Evolutionary conservation across 164 flowering plant species (phyloP), one percentile per base, ranked within the genome.

Genomic region (Kalanchoe fedtschenkoi): DNA sequence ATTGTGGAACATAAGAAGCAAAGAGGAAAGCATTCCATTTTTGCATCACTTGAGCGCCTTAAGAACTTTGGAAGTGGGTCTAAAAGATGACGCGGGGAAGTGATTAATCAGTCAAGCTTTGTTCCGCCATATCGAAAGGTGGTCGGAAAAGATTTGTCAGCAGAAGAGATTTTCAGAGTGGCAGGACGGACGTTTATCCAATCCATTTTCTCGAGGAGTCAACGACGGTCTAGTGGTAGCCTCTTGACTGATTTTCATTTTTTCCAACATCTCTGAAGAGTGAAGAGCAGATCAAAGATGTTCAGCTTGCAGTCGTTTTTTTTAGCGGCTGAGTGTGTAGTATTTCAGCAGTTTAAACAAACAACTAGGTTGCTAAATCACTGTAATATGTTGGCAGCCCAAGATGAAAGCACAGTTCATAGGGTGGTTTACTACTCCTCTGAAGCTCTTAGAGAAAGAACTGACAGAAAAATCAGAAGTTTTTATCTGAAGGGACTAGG

Each of bases 241-340:
- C 64, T 70, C 57, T 81, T 79, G 6, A 73, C 62, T 58, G 65
- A 64, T 6, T 62, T 37, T n/a, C 64, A 73, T 43, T 58, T 78
- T 34, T 65, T n/a, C 71, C 1, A 66, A 71, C 13, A 73, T 74
- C 24, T 64, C 78, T 2, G 67, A 51, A 5, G n/a, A n/a, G n/a
- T n/a, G n/a, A n/a, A n/a, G 80, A 79, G 35, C 81, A 79, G 61
- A 64, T 8, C 26, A 63, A 63, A 62, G 76, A 76, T 21, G 83
- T 84, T 11, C 74, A 74, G 28, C 80, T 86, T 4, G 79, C 74
- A 2, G 74, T 56, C 75, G 41, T 84, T 84, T 44, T 66, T 86
- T 1, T 68, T 80, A 22, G 65, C 78, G 6, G 92, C 82, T 2
- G 86, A 84, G 75, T 78, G 77, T 62, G 68, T 82, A 17, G 68